Percentiles rank a stretch among this genome's conserved stretches.
These are phyloP conservation scores for sweet orange (Citrus sinensis) DNA, from an alignment of 345 rosid genomes.

Conservation along the genomic window DNA sequence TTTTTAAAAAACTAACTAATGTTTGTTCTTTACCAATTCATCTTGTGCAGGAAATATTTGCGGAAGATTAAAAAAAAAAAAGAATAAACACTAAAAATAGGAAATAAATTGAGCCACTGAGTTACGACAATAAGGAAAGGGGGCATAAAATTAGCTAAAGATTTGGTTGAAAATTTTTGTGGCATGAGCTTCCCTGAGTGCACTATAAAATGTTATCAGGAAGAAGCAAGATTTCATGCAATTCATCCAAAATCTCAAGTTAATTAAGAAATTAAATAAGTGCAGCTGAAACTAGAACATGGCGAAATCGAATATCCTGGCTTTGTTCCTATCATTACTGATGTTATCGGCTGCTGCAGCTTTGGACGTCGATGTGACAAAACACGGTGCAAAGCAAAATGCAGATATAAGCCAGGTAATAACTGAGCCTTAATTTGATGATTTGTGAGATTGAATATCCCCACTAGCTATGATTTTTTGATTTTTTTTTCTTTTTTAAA, in stretches of 20 bases:
- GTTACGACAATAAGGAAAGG: neutral
- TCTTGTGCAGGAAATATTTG: neutral
- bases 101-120: neutral
- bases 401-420: constrained; percentile 16
- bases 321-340: neutral
- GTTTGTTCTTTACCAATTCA: too few species aligned
- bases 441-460: neutral
- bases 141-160: neutral
- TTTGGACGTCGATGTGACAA: constrained; percentile 15
- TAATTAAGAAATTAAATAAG: neutral
- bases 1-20: too few species aligned
- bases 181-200: neutral
- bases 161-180: neutral
- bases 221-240: neutral
- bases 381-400: constrained; percentile 20
- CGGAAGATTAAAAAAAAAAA: neutral
- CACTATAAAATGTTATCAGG: neutral
- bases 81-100: neutral
- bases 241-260: neutral
- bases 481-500: neutral
- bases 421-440: neutral
- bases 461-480: neutral
- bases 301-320: neutral
- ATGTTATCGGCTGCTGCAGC: neutral
- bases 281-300: neutral